These are phyloP conservation scores for Acanthamoeba healyi DNA, from an alignment of 208 protist species.

Conservation along the genomic window DNA sequence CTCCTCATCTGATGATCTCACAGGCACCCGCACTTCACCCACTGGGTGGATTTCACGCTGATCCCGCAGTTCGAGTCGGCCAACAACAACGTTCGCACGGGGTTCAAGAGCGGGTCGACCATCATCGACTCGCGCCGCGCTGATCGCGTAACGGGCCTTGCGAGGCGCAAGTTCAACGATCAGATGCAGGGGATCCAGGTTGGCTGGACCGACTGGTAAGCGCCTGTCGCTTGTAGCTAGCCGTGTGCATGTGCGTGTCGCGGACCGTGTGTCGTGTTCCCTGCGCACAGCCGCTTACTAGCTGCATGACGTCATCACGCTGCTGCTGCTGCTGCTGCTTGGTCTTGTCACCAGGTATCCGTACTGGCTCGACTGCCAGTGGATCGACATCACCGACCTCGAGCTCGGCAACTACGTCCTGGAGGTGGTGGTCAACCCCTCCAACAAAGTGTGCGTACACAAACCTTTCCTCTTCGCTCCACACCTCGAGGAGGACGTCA, in stretches of 20 bases:
- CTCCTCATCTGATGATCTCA: neutral
- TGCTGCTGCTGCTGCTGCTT: no score
- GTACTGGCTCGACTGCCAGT: conserved; percentile 74
- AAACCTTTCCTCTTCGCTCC: neutral
- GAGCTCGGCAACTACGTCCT: conserved; percentile 53
- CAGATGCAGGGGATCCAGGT: conserved; percentile 57
- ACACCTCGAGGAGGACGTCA: no score
- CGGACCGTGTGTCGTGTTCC: no score
- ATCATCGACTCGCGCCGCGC: conserved; percentile 60
- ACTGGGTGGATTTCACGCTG: conserved; percentile 58
- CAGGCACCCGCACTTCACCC: conserved; percentile 66
- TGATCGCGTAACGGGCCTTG: neutral
- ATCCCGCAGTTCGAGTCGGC: conserved; percentile 42
- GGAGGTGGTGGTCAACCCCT: conserved; percentile 51
- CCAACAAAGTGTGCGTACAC: neutral
- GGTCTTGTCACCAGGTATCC: no score
- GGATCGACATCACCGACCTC: conserved; percentile 66
- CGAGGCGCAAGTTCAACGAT: neutral
- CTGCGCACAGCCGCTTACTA: no score
- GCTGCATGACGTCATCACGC: no score
- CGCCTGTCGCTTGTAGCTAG: neutral
- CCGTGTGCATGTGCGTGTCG: neutral
- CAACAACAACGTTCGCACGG: neutral
- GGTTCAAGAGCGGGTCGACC: conserved; percentile 71
- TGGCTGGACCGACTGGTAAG: conserved; percentile 66